Evolutionary conservation across 31 red algal species (phyloP), one percentile per base, ranked within the genome.

Genomic region (Pterothamnion heteromorphum): DNA sequence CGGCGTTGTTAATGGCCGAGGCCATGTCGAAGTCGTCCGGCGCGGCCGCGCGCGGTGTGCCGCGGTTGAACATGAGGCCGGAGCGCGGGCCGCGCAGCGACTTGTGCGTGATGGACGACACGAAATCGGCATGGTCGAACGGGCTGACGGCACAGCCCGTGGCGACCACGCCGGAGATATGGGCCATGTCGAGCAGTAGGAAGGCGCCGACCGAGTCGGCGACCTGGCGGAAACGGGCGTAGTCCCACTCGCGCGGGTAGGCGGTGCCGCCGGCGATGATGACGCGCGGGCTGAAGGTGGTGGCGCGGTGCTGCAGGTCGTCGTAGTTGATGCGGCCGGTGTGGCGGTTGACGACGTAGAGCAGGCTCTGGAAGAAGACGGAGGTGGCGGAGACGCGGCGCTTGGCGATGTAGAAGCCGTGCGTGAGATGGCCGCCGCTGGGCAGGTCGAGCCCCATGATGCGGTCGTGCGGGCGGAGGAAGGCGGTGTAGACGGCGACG

Each of bases 161-260:
- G 37, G 98, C 98, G 22, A 99, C 98, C n/a, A 99, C 88, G 20
- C 98, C 98, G 20, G 96, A 97, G 64, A 97, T 94, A 82, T 99
- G 98, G 31, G 98, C 98, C 98, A 99, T 99, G 72, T 99, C 98
- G 5, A 97, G 95, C 37, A 99, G 90, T 71, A 99, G 89, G 80
- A 94, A 95, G 9, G 98, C 98, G 86, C 96, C 98, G 33, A 58
- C 90, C 35, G 93, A 74, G 80, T 99, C 96, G 35, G 95, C 94
- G 39, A 99, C 92, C 36, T 92, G 28, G 4, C 98, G 95, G 80
- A 99, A 95, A 24, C 91, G 86, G 0, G 89, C 91, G 57, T 99
- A 99, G 78, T 99, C 98, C 98, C 98, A 99, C 37, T 99, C 98
- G 20, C 98, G 86, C 3, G 98, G 95, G 89, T 99, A 99, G 32